A percentile compares a stretch with the other conserved stretches of the same genome.
These are phyloP conservation scores for Seiridium cupressi DNA, from an alignment of 2,329 filamentous ascomycete genomes.

Conservation along the genomic window DNA sequence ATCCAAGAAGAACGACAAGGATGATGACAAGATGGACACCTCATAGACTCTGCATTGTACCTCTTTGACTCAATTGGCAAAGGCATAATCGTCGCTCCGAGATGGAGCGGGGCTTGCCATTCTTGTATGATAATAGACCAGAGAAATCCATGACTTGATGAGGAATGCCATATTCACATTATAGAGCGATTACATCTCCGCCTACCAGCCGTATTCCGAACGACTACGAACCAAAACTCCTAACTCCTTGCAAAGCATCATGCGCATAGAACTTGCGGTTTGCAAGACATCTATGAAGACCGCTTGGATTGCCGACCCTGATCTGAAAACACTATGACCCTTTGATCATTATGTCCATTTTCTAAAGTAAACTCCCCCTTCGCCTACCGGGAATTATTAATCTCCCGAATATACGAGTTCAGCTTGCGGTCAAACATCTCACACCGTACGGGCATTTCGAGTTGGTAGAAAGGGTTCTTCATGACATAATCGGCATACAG, in stretches of 20 bases:
- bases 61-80: not conserved
- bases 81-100: not conserved
- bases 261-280: not conserved
- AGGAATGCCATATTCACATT: not conserved
- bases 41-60: slow-evolving; percentile 50
- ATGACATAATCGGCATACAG: slow-evolving; percentile 96
- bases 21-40: slow-evolving; percentile 74
- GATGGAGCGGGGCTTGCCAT: slow-evolving; percentile 17
- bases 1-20: slow-evolving; percentile 39
- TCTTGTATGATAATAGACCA: slow-evolving; percentile 12
- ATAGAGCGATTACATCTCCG: not conserved
- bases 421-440: slow-evolving; percentile 92
- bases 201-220: not conserved
- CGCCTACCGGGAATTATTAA: slow-evolving; percentile 57
- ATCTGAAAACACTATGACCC: no score
- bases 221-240: not conserved
- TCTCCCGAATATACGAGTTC: slow-evolving; percentile 73
- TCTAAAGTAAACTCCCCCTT: not conserved
- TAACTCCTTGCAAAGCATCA: not conserved
- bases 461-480: slow-evolving; percentile 98
- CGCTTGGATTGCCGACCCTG: not conserved
- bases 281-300: not conserved
- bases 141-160: not conserved
- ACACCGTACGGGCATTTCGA: slow-evolving; percentile 96
- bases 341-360: no score